Evolutionary conservation across 2,329 filamentous ascomycete genomes (phyloP).

Genomic region (Thielaviopsis populi): DNA sequence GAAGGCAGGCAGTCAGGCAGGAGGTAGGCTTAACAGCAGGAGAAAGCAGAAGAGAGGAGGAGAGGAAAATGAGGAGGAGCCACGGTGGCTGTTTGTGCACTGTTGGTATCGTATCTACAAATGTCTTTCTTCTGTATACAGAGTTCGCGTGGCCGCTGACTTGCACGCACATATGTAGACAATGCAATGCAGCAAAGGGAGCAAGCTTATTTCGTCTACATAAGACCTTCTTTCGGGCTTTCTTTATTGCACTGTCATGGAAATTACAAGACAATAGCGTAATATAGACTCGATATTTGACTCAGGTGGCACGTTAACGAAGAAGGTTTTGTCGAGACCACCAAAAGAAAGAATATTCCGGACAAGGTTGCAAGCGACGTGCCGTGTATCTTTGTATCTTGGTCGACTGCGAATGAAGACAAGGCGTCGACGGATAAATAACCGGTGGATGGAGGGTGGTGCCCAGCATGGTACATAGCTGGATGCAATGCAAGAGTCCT

Average conservation of each 20-base stretch:
- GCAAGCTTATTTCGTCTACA: slow-evolving; percentile 1
- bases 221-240: background rate
- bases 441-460: background rate
- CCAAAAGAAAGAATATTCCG: background rate
- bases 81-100: too few species aligned
- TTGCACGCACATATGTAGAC: too few species aligned
- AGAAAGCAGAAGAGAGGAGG: too few species aligned
- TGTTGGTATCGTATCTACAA: background rate
- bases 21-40: background rate
- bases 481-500: background rate
- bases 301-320: background rate
- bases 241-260: background rate
- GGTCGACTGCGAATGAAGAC: background rate
- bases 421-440: background rate
- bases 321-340: background rate
- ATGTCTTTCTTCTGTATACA: background rate
- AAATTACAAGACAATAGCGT: background rate
- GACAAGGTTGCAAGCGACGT: background rate
- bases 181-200: background rate
- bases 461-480: background rate
- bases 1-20: background rate
- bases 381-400: background rate
- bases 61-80: too few species aligned
- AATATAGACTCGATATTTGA: slow-evolving; percentile 4
- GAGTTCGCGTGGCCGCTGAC: background rate